These are phyloP conservation scores for Thermomyces lanuginosus DNA, from an alignment of 2,329 filamentous ascomycete species.

Conservation along the genomic window DNA sequence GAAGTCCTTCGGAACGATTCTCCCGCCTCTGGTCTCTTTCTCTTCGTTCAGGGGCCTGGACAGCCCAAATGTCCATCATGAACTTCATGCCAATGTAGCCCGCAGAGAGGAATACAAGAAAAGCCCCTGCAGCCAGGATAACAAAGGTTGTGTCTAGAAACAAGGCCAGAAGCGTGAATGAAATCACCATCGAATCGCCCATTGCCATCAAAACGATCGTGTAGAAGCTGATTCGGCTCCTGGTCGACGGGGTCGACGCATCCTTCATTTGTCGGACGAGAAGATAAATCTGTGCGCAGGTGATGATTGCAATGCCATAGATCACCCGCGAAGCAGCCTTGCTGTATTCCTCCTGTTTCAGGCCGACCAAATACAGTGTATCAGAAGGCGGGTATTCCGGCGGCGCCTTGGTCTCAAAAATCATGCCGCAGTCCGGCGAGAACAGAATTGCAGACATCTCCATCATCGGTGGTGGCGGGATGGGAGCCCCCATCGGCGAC, in stretches of 20 bases:
- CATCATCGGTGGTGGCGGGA: constrained; percentile 36
- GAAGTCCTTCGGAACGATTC: constrained; percentile 31
- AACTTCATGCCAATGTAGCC: constrained; percentile 49
- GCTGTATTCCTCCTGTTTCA: constrained; percentile 41
- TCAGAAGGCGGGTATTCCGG: constrained; percentile 38
- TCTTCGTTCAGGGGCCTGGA: constrained; percentile 35
- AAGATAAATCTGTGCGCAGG: constrained; percentile 39
- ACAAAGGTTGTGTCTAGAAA: constrained; percentile 40
- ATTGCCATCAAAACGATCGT: constrained; percentile 45
- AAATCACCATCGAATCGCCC: constrained; percentile 43
- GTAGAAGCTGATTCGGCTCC: constrained; percentile 48
- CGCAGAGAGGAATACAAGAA: constrained; percentile 44
- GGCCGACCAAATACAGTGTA: constrained; percentile 37
- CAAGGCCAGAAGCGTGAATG: constrained; percentile 40
- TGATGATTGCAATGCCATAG: constrained; percentile 34
- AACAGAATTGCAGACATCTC: constrained; percentile 45
- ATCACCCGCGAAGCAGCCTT: constrained; percentile 37
- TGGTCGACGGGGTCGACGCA: constrained; percentile 46
- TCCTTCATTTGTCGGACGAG: constrained; percentile 48
- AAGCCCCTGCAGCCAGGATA: constrained; percentile 39
- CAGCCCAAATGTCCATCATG: constrained; percentile 50
- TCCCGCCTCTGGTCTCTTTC: constrained; percentile 19
- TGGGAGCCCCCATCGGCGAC: constrained; percentile 40
- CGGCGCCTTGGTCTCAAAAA: constrained; percentile 44
- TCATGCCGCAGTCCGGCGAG: constrained; percentile 51